Percentiles rank a stretch among this genome's conserved stretches.
Conservation (phyloP, 768 basidiomycete genomes). For the Tricholoma sp. region DNA sequence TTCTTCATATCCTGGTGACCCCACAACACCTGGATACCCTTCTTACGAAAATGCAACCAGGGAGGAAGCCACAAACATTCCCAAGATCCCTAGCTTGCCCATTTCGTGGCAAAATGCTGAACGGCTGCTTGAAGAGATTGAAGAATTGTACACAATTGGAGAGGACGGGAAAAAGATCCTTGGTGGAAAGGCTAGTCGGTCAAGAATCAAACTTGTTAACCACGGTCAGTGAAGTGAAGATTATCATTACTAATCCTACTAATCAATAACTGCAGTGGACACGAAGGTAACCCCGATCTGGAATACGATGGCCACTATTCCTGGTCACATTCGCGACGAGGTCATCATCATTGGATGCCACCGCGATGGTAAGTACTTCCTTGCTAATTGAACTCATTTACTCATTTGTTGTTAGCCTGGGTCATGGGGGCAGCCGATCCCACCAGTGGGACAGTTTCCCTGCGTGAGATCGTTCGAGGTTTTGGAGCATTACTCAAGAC, state of each 20-base stretch:
- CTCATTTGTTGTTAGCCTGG: constrained; percentile 41
- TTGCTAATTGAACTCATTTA: not conserved
- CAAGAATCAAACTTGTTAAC: constrained; percentile 48
- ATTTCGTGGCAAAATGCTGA: constrained; percentile 84
- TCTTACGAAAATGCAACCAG: constrained; percentile 79
- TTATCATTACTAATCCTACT: not conserved
- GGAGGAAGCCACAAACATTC: constrained; percentile 53
- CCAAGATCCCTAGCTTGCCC: constrained; percentile 81
- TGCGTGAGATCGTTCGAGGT: constrained; percentile 74
- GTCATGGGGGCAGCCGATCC: constrained; percentile 81
- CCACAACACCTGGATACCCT: constrained; percentile 85
- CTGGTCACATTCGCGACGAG: constrained; percentile 79
- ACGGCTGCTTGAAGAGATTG: constrained; percentile 55
- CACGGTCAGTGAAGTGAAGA: constrained; percentile 33
- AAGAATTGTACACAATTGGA: constrained; percentile 25
- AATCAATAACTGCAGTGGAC: constrained; percentile 43
- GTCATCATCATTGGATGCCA: constrained; percentile 86
- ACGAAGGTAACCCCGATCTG: constrained; percentile 82
- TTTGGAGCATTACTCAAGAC: constrained; percentile 59
- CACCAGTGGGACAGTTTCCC: constrained; percentile 71
- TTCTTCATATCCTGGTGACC: constrained; percentile 65
- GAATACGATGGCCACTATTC: constrained; percentile 83
- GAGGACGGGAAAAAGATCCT: constrained; percentile 30
- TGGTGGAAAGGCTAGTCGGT: constrained; percentile 44
- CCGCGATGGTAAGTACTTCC: constrained; percentile 60